These are phyloP conservation scores for Euptelea pleiosperma DNA, from an alignment of 164 flowering plant genomes.

Conservation along the genomic window DNA sequence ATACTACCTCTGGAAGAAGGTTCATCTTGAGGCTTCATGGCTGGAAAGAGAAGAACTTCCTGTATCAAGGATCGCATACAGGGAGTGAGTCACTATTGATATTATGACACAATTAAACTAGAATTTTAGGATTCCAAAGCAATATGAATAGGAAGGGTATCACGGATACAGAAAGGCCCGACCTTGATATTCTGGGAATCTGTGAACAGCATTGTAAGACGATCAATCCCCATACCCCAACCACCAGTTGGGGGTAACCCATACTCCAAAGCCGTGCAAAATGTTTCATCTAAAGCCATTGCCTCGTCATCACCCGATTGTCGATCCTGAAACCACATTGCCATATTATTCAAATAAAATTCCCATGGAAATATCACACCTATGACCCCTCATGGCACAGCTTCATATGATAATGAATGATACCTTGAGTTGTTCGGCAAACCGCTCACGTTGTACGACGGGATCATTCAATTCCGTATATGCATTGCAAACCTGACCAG, in stretches of 20 bases:
- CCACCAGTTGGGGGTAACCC: conserved; percentile 98
- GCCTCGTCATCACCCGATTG: conserved; percentile 99
- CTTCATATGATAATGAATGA: neutral
- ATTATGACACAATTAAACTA: too few species aligned
- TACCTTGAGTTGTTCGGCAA: conserved; percentile 96
- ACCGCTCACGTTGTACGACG: conserved; percentile 85
- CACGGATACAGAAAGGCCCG: too few species aligned
- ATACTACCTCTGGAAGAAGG: conserved; percentile 54
- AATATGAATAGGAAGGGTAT: neutral
- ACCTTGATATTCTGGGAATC: conserved; percentile 98
- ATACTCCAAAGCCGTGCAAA: conserved; percentile 85
- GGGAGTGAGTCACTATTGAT: neutral
- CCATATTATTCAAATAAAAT: conserved; percentile 4
- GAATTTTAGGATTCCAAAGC: neutral
- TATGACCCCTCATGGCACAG: neutral
- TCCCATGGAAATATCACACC: too few species aligned
- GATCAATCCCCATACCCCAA: conserved; percentile 97
- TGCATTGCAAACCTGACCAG: conserved; percentile 80
- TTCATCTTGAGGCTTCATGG: conserved; percentile 93
- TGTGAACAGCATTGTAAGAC: conserved; percentile 80
- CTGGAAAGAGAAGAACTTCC: conserved; percentile 92
- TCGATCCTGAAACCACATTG: conserved; percentile 59
- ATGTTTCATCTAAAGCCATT: conserved; percentile 92
- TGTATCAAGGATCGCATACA: conserved; percentile 22
- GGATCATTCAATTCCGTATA: conserved; percentile 98